Conservation (phyloP, 176 grass and related monocot species). For the Ensete glaucum region DNA sequence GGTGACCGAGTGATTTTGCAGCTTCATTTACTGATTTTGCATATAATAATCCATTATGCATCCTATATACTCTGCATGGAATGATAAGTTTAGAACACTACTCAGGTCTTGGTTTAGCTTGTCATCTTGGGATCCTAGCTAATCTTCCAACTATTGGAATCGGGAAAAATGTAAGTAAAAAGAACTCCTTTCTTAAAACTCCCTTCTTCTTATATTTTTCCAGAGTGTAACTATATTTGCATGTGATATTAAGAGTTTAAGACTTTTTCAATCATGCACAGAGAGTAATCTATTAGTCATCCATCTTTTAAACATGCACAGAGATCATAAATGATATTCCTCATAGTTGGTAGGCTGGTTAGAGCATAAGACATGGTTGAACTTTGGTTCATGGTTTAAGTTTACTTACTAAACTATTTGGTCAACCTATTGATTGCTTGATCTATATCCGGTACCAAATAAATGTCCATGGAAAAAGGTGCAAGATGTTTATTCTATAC, state of each 20-base stretch:
- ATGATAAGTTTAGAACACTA: conserved; percentile 2
- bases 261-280: background rate
- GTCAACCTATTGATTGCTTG: background rate
- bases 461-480: background rate
- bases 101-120: conserved; percentile 98
- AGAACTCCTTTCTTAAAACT: background rate
- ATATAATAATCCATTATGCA: background rate
- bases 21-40: background rate
- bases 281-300: no score
- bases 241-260: background rate
- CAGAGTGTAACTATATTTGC: background rate
- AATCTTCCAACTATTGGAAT: conserved; percentile 63
- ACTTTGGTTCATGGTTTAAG: background rate
- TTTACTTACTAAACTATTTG: background rate
- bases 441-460: background rate
- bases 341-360: background rate
- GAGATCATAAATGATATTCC: background rate
- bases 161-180: conserved; percentile 81
- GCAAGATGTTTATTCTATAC: background rate
- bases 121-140: conserved; percentile 78
- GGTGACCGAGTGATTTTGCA: background rate
- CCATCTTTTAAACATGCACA: no score
- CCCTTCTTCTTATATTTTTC: background rate
- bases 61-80: background rate
- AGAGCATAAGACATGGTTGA: background rate